Conservation (phyloP, 2,329 filamentous ascomycete species). For the Neonectria neomacrospora region DNA sequence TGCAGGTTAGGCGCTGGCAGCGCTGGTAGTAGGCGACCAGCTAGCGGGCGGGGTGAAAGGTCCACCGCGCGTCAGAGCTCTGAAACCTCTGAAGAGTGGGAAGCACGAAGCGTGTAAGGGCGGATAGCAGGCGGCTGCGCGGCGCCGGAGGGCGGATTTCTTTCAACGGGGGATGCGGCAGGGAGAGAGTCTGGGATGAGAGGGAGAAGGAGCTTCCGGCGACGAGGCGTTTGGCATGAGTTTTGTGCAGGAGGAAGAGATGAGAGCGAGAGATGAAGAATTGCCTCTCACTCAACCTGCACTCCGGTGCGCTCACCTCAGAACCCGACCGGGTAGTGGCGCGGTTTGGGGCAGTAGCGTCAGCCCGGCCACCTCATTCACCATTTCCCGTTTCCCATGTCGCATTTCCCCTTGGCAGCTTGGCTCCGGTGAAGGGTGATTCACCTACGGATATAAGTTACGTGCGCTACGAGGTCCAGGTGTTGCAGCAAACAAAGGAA, state of each 20-base stretch:
- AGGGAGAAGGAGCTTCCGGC: not conserved
- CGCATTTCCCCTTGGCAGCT: not conserved
- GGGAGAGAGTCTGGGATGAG: not conserved
- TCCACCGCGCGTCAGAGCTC: slow-evolving; percentile 4
- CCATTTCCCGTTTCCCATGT: not conserved
- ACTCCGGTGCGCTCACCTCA: not conserved
- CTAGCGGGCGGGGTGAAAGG: slow-evolving; percentile 31
- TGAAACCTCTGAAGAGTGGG: not conserved
- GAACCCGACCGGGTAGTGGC: not conserved
- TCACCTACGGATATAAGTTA: no score
- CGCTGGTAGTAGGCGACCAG: slow-evolving; percentile 12
- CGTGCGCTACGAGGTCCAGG: not conserved
- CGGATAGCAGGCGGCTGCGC: not conserved
- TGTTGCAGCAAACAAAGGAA: not conserved
- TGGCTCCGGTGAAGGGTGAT: not conserved
- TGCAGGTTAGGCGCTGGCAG: slow-evolving; percentile 26
- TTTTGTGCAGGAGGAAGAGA: slow-evolving; percentile 4
- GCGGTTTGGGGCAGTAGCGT: not conserved
- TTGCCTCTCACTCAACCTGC: slow-evolving; percentile 2
- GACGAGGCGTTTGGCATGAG: not conserved
- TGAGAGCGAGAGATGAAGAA: not conserved
- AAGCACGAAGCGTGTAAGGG: not conserved
- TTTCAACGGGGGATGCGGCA: not conserved
- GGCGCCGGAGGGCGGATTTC: not conserved
- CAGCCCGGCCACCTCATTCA: not conserved